Evolutionary conservation across 2,329 filamentous ascomycete genomes (phyloP).

Genomic region (Escovopsis weberi): DNA sequence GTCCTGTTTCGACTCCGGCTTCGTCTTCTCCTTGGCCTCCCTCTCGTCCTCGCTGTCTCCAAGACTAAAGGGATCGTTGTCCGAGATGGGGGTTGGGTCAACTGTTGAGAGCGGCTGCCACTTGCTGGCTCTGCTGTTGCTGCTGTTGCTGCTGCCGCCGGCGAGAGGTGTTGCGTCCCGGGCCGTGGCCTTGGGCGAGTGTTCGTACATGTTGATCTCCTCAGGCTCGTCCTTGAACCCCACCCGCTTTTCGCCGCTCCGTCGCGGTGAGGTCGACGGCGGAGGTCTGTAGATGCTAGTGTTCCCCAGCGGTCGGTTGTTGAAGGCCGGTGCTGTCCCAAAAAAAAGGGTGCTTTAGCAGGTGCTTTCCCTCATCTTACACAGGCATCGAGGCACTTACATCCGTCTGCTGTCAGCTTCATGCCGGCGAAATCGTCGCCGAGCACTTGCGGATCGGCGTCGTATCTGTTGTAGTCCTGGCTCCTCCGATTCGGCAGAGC

Average conservation of each 20-base stretch:
- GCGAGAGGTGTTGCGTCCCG: slow-evolving; percentile 31
- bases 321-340: slow-evolving; percentile 14
- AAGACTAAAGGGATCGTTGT: slow-evolving; percentile 92
- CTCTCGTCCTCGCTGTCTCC: slow-evolving; percentile 95
- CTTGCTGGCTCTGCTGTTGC: slow-evolving; percentile 61
- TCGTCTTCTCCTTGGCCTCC: slow-evolving; percentile 34
- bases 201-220: slow-evolving; percentile 64
- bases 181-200: slow-evolving; percentile 39
- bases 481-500: slow-evolving; percentile 55
- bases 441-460: slow-evolving; percentile 82
- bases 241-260: slow-evolving; percentile 35
- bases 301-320: slow-evolving; percentile 53
- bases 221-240: slow-evolving; percentile 52
- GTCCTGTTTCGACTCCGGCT: slow-evolving; percentile 34
- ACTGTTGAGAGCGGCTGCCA: slow-evolving; percentile 89
- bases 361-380: too few relatives aligned
- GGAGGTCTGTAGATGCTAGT: slow-evolving; percentile 66
- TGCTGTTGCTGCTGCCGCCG: slow-evolving; percentile 7
- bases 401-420: slow-evolving; percentile 46
- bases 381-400: slow-evolving; percentile 28
- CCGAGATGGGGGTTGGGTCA: slow-evolving; percentile 64
- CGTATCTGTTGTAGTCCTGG: slow-evolving; percentile 81
- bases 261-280: slow-evolving; percentile 35
- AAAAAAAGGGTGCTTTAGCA: too few relatives aligned
- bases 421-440: slow-evolving; percentile 76